These are phyloP conservation scores for Hepatocystis sp. DNA, from an alignment of 169 alveolate species.

Conservation along the genomic window DNA sequence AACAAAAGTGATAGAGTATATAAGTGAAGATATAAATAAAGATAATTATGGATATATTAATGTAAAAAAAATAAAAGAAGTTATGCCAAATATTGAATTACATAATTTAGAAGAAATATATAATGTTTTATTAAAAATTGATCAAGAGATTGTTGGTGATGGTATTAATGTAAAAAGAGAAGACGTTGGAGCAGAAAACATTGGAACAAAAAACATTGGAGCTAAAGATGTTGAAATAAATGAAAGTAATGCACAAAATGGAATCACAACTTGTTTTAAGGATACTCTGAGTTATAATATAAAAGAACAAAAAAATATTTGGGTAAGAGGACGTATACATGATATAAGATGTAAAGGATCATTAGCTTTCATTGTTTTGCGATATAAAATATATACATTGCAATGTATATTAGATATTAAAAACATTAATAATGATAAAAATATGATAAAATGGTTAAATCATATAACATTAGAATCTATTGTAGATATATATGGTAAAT, in stretches of 20 bases:
- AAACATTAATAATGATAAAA: slow-evolving; percentile 82
- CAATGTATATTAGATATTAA: slow-evolving; percentile 88
- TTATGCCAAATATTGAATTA: no score
- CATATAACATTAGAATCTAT: slow-evolving; percentile 92
- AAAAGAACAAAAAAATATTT: slow-evolving; percentile 75
- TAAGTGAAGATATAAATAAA: slow-evolving; percentile 68
- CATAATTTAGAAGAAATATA: slow-evolving; percentile 60
- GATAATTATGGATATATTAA: slow-evolving; percentile 62
- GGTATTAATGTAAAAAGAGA: slow-evolving; percentile 27
- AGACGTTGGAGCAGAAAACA: no score
- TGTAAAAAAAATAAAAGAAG: slow-evolving; percentile 6
- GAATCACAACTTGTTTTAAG: no score
- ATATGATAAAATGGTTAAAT: slow-evolving; percentile 91
- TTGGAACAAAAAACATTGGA: no score
- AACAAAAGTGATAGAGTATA: slow-evolving; percentile 45
- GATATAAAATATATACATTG: slow-evolving; percentile 84
- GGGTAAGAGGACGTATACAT: slow-evolving; percentile 89
- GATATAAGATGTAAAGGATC: slow-evolving; percentile 90
- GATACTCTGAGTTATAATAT: no score
- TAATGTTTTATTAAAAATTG: slow-evolving; percentile 5
- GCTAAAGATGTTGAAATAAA: neutral
- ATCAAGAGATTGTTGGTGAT: neutral
- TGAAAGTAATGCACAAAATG: slow-evolving; percentile 26
- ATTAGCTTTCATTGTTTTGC: slow-evolving; percentile 82
- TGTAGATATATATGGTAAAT: slow-evolving; percentile 94